A percentile compares a stretch with the other conserved stretches of the same genome.
These are phyloP conservation scores for Cladosporium oxysporum DNA, from an alignment of 2,329 filamentous ascomycete genomes.

Conservation along the genomic window DNA sequence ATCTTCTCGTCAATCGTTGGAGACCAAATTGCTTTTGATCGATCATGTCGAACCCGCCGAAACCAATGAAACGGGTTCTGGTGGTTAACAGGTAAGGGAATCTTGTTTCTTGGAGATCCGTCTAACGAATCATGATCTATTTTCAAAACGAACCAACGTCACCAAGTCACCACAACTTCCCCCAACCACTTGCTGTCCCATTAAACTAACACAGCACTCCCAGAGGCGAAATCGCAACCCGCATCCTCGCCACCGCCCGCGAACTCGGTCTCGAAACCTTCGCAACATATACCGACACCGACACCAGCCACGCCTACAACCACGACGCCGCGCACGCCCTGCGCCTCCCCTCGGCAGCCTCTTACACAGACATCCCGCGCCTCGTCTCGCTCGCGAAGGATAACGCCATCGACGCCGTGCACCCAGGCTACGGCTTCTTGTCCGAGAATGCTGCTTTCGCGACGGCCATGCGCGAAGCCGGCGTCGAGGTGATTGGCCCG, in stretches of 20 bases:
- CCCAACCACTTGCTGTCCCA: not conserved
- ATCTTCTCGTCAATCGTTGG: not conserved
- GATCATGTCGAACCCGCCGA: slow-evolving; percentile 18
- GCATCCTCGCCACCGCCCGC: slow-evolving; percentile 61
- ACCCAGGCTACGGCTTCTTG: slow-evolving; percentile 65
- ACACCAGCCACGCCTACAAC: slow-evolving; percentile 53
- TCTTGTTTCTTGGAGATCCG: not conserved
- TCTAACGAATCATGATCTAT: not conserved
- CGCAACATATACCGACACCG: slow-evolving; percentile 57
- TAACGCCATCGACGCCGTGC: slow-evolving; percentile 56
- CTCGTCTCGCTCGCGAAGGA: slow-evolving; percentile 52
- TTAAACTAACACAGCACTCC: not conserved
- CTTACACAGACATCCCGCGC: slow-evolving; percentile 55
- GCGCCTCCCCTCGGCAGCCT: slow-evolving; percentile 51
- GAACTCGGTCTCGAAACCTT: slow-evolving; percentile 60
- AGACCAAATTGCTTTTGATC: not conserved
- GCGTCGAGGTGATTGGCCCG: slow-evolving; percentile 55
- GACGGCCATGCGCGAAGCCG: slow-evolving; percentile 49
- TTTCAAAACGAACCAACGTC: no score
- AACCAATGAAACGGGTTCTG: slow-evolving; percentile 33
- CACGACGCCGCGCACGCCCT: slow-evolving; percentile 54
- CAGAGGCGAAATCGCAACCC: slow-evolving; percentile 65
- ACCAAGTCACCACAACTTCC: not conserved
- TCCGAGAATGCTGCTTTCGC: slow-evolving; percentile 58
- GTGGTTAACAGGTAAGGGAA: slow-evolving; percentile 33